A percentile compares a stretch with the other conserved stretches of the same genome.
Conservation (phyloP, 257 asterid species). For the Echites panduratus region DNA sequence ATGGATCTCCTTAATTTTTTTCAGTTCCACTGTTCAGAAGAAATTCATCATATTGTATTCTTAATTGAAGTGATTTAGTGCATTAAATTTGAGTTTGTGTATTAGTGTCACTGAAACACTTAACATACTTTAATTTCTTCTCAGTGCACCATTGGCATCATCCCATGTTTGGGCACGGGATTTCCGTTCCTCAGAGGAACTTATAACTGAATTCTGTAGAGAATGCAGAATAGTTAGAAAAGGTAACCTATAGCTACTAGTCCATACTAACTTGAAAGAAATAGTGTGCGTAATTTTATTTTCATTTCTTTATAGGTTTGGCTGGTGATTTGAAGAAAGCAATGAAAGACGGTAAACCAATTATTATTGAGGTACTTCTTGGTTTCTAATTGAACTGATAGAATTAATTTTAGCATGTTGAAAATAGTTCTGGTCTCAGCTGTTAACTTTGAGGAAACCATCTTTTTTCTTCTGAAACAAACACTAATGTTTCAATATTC, state of each 20-base stretch:
- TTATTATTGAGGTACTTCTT: slow-evolving; percentile 76
- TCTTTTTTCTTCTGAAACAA: not conserved
- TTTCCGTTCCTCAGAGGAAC: slow-evolving; percentile 81
- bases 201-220: slow-evolving; percentile 92
- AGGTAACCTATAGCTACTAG: slow-evolving; percentile 42
- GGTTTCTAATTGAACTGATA: not conserved
- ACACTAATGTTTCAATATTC: too few relatives aligned
- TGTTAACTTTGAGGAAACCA: not conserved
- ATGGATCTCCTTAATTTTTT: not conserved
- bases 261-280: slow-evolving; percentile 17
- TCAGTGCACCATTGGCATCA: slow-evolving; percentile 91
- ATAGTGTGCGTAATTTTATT: slow-evolving; percentile 3
- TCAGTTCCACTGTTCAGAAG: not conserved
- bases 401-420: not conserved
- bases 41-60: too few relatives aligned
- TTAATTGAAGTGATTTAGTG: too few relatives aligned
- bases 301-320: slow-evolving; percentile 51
- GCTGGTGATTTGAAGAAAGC: slow-evolving; percentile 99
- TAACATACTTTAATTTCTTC: slow-evolving; percentile 24
- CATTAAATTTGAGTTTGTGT: too few relatives aligned
- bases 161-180: slow-evolving; percentile 96
- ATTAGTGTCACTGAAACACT: not conserved
- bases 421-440: not conserved
- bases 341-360: slow-evolving; percentile 98
- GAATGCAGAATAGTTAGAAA: slow-evolving; percentile 97